Percentiles rank a stretch among this genome's conserved stretches.
Evolutionary conservation across 345 rosid genomes (phyloP).

Genomic region (Aquilaria yunnanensis): DNA sequence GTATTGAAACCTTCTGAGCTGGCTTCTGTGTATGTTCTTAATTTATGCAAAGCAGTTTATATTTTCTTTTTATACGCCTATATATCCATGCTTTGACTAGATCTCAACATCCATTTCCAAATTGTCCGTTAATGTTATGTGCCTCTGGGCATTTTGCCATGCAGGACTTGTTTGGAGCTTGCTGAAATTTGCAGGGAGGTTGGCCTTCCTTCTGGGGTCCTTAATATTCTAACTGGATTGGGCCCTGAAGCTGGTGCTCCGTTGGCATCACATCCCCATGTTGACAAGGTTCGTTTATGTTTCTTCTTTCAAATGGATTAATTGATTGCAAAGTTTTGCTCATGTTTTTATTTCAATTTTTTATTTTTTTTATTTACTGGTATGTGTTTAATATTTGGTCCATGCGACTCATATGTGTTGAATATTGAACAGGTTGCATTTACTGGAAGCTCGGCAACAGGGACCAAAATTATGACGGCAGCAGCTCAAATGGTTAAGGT

Average conservation of each 20-base stretch:
- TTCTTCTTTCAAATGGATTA: conserved; percentile 5
- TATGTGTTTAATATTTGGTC: too few relatives aligned
- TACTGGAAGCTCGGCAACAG: conserved; percentile 94
- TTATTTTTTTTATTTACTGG: not conserved
- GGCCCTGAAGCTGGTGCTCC: conserved; percentile 99
- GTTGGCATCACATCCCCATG: conserved; percentile 81
- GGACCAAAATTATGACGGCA: conserved; percentile 74
- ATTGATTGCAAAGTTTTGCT: not conserved
- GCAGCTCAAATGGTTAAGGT: conserved; percentile 90
- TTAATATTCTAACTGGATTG: conserved; percentile 86
- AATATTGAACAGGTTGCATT: conserved; percentile 57
- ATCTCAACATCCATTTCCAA: too few relatives aligned
- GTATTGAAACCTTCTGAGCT: conserved; percentile 89
- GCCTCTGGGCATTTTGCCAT: conserved; percentile 1
- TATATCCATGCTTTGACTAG: conserved; percentile 12
- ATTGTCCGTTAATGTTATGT: too few relatives aligned
- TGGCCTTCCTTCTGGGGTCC: conserved; percentile 94
- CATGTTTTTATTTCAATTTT: not conserved
- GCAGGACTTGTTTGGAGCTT: conserved; percentile 97
- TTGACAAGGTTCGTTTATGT: conserved; percentile 67
- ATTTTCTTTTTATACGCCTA: conserved; percentile 10
- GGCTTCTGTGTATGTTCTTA: conserved; percentile 65
- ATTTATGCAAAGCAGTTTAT: conserved; percentile 8
- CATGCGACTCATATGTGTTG: not conserved
- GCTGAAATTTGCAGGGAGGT: conserved; percentile 85